A percentile compares a stretch with the other conserved stretches of the same genome.
phyloP scores from a whole-genome alignment of 495 filamentous ascomycete species.

The Penicilliopsis zonata region DNA sequence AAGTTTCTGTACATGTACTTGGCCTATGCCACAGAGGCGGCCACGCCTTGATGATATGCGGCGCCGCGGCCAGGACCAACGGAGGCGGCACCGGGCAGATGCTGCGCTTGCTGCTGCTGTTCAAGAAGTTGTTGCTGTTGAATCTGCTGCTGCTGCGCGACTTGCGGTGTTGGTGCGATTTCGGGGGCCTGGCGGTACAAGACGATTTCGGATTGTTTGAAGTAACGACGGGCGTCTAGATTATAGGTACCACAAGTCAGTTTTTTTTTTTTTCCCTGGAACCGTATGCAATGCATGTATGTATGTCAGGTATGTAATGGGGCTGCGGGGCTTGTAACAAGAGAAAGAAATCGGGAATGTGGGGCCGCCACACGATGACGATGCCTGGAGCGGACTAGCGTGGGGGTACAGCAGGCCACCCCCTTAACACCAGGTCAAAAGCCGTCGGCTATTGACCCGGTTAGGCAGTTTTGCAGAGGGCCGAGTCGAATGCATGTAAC shows the following conservation, averaged over 20 bases:
- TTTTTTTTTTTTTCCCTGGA: too few species aligned
- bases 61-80: slow-evolving; percentile 27
- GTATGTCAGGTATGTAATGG: slow-evolving; percentile 27
- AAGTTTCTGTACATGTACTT: slow-evolving; percentile 1
- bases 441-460: slow-evolving; percentile 29
- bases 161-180: slow-evolving; percentile 31
- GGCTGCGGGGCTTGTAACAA: slow-evolving; percentile 5
- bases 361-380: slow-evolving; percentile 15
- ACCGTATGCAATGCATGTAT: too few species aligned
- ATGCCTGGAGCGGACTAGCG: slow-evolving; percentile 13
- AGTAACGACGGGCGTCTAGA: slow-evolving; percentile 88
- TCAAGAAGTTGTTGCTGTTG: slow-evolving; percentile 29
- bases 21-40: slow-evolving; percentile 20
- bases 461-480: neutral
- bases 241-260: slow-evolving; percentile 2
- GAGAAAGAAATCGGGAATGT: slow-evolving; percentile 9
- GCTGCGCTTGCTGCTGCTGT: slow-evolving; percentile 24
- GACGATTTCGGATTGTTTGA: slow-evolving; percentile 98
- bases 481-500: neutral
- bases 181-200: slow-evolving; percentile 90
- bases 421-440: slow-evolving; percentile 14
- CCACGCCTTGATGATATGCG: slow-evolving; percentile 8
- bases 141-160: slow-evolving; percentile 34
- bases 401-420: slow-evolving; percentile 23
- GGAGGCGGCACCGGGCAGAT: slow-evolving; percentile 28